Base-by-base conservation (phyloP, 495 filamentous ascomycete genomes). In the Antarctomyces pellizariae region DNA sequence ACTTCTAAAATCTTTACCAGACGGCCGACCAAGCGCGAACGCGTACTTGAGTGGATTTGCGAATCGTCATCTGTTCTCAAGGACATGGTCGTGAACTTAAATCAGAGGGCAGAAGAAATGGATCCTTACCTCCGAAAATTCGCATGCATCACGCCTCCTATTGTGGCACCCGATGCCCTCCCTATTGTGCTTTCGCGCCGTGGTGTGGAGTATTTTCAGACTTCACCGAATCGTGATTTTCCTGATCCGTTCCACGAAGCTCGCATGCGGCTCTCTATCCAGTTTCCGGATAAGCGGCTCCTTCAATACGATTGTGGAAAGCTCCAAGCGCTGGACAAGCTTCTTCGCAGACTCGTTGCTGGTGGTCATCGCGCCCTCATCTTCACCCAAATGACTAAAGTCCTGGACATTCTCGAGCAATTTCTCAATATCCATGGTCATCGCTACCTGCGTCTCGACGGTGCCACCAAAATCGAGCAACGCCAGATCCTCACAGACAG, bases 311-410 rank as follows among this genome's bases (percentile, higher is more conserved):
- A 99, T 49, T 95, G 89, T 42, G 89, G 89, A 28, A 99, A 99
- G 44, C 63, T 99, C 7, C 89, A 99, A 38, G 67, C 72, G 14
- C 68, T 99, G 8, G 83, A 84, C 41, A 68, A 64, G 32, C 64
- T 99, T 5, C 64, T 99, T 15, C 74, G 86, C 12, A 68, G 75
- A 26, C 59, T 95, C 1, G 82, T 93, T 49, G 67, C 75, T 4
- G 79, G 78, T 28, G 79, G 82, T 9, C 86, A 93, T 42, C 76
- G 89, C 4, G 84, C 79, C 3, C 54, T 99, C 16, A 95, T 99
- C 46, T 99, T 99, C 52, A 95, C 89, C 1, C 89, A 99, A 41
- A 99, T 99, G 89, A 95, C 89, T 14, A 90, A 84, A 45, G 86
- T 95, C 36, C 68, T 99, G 3, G 83, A 99, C 49, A 86, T 99